Evolutionary conservation across 352 stramenopile genomes (phyloP).

Genomic region (Phytophthora crassamura): DNA sequence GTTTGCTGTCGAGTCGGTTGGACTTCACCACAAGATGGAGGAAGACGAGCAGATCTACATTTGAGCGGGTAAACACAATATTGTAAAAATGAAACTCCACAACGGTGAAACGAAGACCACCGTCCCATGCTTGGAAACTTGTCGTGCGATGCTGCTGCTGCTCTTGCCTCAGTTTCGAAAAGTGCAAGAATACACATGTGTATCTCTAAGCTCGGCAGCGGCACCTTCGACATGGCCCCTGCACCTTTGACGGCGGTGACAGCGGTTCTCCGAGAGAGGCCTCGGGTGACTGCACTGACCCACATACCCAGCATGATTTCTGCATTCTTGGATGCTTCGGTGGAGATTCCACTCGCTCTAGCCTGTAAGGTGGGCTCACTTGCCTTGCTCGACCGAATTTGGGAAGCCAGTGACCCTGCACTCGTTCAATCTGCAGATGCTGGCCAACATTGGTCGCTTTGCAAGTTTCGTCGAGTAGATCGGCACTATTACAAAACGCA

Average conservation of each 20-base stretch:
- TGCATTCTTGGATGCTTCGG: constrained; percentile 20
- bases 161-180: constrained; percentile 7
- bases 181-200: constrained; percentile 4
- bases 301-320: constrained; percentile 20
- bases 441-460: constrained; percentile 19
- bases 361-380: constrained; percentile 21
- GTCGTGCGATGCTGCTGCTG: constrained; percentile 4
- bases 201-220: constrained; percentile 1
- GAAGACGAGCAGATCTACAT: constrained; percentile 74
- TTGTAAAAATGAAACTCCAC: constrained; percentile 21
- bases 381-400: constrained; percentile 28
- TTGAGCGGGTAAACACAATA: constrained; percentile 22
- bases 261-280: constrained; percentile 18
- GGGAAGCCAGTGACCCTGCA: constrained; percentile 20
- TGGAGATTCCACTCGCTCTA: constrained; percentile 30
- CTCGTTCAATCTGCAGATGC: constrained; percentile 2
- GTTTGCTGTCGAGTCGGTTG: constrained; percentile 69
- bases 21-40: constrained; percentile 72
- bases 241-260: constrained; percentile 18
- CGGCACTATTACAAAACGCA: constrained; percentile 25
- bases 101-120: constrained; percentile 2
- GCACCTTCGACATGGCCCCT: constrained; percentile 13
- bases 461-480: constrained; percentile 23
- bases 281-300: constrained; percentile 7
- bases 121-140: constrained; percentile 1